Evolutionary conservation across 352 stramenopile genomes (phyloP).

Genomic region (Pythium phragmitis): DNA sequence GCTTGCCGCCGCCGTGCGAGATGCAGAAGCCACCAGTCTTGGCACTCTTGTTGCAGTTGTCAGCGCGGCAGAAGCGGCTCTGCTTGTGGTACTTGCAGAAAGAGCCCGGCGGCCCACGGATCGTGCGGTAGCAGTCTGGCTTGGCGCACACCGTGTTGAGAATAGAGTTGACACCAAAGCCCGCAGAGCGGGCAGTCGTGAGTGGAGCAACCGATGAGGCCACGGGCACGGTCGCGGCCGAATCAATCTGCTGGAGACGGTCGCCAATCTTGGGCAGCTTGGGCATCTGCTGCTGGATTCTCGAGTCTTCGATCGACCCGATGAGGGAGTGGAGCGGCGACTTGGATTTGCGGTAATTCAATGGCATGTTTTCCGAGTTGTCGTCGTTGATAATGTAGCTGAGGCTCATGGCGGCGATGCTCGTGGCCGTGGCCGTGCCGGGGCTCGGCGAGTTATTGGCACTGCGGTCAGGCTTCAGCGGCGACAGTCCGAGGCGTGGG

Average conservation of each 20-base stretch:
- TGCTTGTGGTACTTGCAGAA: slow-evolving; percentile 88
- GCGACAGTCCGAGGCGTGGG: slow-evolving; percentile 14
- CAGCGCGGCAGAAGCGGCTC: slow-evolving; percentile 72
- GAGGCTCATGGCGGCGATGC: slow-evolving; percentile 78
- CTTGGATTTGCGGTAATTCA: slow-evolving; percentile 11
- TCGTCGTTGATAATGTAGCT: slow-evolving; percentile 82
- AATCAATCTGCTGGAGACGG: not conserved
- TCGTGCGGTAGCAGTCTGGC: slow-evolving; percentile 74
- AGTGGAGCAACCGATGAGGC: not conserved
- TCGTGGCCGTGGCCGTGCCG: slow-evolving; percentile 35
- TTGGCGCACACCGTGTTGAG: slow-evolving; percentile 83
- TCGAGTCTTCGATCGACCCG: slow-evolving; percentile 36
- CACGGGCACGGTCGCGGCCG: not conserved
- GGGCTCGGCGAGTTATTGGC: slow-evolving; percentile 24
- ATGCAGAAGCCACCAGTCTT: slow-evolving; percentile 79
- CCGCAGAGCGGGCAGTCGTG: slow-evolving; percentile 5
- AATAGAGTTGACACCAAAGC: slow-evolving; percentile 62
- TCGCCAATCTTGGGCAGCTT: slow-evolving; percentile 4
- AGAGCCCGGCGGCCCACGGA: slow-evolving; percentile 55
- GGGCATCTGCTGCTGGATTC: not conserved
- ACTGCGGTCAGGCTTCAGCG: slow-evolving; percentile 17
- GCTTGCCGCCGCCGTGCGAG: slow-evolving; percentile 58
- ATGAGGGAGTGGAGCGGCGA: not conserved
- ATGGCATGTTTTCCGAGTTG: slow-evolving; percentile 33
- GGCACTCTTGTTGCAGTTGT: slow-evolving; percentile 68